Conservation (phyloP, 2,329 filamentous ascomycete genomes). For the Ustilaginoidea virens region DNA sequence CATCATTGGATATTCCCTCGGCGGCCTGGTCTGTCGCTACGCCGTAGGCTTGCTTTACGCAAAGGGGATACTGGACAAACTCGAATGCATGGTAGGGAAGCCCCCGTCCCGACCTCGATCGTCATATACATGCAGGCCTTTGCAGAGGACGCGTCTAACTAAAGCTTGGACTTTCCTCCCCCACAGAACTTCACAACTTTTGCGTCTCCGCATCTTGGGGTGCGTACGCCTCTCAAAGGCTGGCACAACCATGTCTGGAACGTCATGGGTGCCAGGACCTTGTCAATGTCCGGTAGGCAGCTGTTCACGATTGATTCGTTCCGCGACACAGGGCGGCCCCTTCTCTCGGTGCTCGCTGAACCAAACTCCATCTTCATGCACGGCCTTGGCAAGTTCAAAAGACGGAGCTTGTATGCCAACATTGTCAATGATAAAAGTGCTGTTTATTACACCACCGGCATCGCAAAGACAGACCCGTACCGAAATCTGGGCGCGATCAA, state of each 20-base stretch:
- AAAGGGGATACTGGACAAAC: conserved; percentile 61
- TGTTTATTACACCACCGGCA: conserved; percentile 68
- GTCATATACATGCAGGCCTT: neutral
- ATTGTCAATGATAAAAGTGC: conserved; percentile 74
- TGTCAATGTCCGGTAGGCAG: conserved; percentile 75
- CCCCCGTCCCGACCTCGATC: neutral
- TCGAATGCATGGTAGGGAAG: conserved; percentile 57
- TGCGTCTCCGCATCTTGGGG: conserved; percentile 70
- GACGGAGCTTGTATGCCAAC: conserved; percentile 70
- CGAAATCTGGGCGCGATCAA: conserved; percentile 49
- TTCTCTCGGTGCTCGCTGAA: conserved; percentile 71
- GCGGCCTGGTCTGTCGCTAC: conserved; percentile 75
- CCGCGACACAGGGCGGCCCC: conserved; percentile 62
- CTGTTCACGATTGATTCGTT: conserved; percentile 80
- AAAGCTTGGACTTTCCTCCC: neutral
- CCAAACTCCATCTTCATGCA: conserved; percentile 73
- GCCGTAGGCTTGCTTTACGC: conserved; percentile 71
- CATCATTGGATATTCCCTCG: conserved; percentile 78
- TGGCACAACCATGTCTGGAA: conserved; percentile 61
- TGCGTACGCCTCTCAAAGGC: conserved; percentile 52
- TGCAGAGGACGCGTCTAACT: neutral
- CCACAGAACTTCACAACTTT: conserved; percentile 80
- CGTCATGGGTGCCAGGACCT: conserved; percentile 61
- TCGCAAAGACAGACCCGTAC: conserved; percentile 67
- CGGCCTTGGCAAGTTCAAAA: conserved; percentile 59